Base-by-base conservation (phyloP, 352 stramenopile species). In the Hyaloperonospora brassicae region DNA sequence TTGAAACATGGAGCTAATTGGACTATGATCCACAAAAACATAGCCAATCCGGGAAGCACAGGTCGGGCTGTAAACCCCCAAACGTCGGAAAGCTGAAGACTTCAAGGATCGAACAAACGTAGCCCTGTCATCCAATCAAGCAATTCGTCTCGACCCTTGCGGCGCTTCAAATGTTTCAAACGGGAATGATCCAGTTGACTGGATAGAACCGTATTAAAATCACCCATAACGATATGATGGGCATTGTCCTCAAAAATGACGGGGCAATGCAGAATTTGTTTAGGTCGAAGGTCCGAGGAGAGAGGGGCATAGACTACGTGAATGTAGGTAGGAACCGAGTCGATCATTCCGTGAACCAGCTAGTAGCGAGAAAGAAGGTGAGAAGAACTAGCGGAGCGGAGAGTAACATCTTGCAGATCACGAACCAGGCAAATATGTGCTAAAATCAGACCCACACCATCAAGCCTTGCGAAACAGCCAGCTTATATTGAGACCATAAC, bases 401-500 rank as follows among this genome's bases (percentile, higher is more conserved):
- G 17, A 0, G 42, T 57, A 5, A 53, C 49, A 24, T 62, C 48
- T 12, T 34, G 14, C 2, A 57, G 35, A 1, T 24, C 9, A 4
- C 21, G 12, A 12, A 62, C 21, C 6, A 35, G 42, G n/a, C 42
- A 52, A 2, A 48, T 21, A 12, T 24, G 42, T 42, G 50, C 1
- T n/a, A 53, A 12, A 9, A 57, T 36, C 24, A 61, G 23, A 2
- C 47, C 55, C 1, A 56, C 55, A n/a, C 47, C 31, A 23, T 27
- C 39, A 1, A 41, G 21, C 5, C 39, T 39, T 1, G 54, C 55
- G 17, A 47, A 51, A 2, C 2, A 24, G 22, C 22, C 35, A 48
- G 27, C 2, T 62, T 47, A n/a, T 63, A 49, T 59, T 59, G 44
- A 22, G 49, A 59, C 48, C 56, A 47, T 46, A 63, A 45, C 25